Percentiles rank a stretch among this genome's conserved stretches.
Evolutionary conservation across 495 filamentous ascomycete genomes (phyloP).

Genomic region (Podospora fimiseda): DNA sequence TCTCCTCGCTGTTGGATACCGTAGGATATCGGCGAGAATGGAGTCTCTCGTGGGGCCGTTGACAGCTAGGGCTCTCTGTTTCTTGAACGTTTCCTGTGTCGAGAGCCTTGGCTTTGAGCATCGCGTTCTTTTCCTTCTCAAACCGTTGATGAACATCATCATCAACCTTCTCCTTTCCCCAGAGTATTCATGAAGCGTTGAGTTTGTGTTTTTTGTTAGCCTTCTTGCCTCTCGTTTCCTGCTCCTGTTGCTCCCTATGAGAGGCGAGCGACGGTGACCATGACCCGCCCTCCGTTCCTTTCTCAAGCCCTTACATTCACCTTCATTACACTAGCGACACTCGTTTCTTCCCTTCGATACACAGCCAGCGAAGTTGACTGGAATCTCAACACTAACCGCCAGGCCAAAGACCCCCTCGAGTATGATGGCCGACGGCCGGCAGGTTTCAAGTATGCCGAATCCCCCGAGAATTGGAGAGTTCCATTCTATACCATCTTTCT

Average conservation of each 20-base stretch:
- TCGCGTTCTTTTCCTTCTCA: slow-evolving; percentile 17
- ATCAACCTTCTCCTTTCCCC: slow-evolving; percentile 17
- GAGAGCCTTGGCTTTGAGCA: slow-evolving; percentile 1
- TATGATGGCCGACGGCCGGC: slow-evolving; percentile 57
- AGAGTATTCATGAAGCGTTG: slow-evolving; percentile 14
- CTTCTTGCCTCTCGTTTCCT: slow-evolving; percentile 23
- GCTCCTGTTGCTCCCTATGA: slow-evolving; percentile 29
- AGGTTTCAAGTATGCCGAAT: slow-evolving; percentile 46
- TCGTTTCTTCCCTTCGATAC: slow-evolving; percentile 46
- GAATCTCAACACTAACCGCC: slow-evolving; percentile 59
- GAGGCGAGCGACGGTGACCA: slow-evolving; percentile 26
- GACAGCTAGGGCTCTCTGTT: slow-evolving; percentile 16
- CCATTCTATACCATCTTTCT: slow-evolving; percentile 67
- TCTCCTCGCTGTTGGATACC: background rate
- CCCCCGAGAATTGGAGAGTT: slow-evolving; percentile 63
- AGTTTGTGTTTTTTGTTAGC: slow-evolving; percentile 16
- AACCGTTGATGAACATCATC: slow-evolving; percentile 11
- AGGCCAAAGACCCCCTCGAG: slow-evolving; percentile 52
- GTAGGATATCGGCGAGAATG: background rate
- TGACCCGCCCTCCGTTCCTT: slow-evolving; percentile 29
- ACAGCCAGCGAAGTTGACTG: slow-evolving; percentile 47
- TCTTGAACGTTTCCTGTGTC: slow-evolving; percentile 11
- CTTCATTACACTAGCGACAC: slow-evolving; percentile 19
- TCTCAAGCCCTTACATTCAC: slow-evolving; percentile 21
- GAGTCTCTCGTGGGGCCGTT: slow-evolving; percentile 15